Base-by-base conservation (phyloP, 345 rosid genomes). In the Atalantia buxifolia region DNA sequence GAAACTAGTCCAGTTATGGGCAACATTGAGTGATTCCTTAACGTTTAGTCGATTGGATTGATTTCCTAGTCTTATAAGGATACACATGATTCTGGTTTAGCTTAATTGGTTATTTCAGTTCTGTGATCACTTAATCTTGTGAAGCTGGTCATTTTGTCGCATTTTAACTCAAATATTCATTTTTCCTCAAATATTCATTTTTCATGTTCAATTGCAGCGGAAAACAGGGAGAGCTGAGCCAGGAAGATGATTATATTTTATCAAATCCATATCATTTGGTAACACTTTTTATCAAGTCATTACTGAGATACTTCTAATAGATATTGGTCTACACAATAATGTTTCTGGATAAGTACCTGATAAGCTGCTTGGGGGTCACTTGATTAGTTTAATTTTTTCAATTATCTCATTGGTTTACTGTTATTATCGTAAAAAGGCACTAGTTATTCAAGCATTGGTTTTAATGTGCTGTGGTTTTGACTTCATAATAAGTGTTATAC, bases 201-300 rank as follows among this genome's bases (percentile, higher is more conserved):
- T 40, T 80, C 66, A 57, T 78, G 6, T 21, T 21, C 42, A 25
- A 31, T 30, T 84, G 76, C 87, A 96, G 99, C 72, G 91, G 97
- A 76, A 94, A 91, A 83, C 95, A 91, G 42, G 92, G 89, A 28
- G 99, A 89, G 57, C 73, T 86, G 75, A 85, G 80, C 84, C 94
- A 86, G 66, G 99, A 96, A n/a, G 95, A 94, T 60, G 97, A 92
- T 84, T 91, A 92, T 83, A 93, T 96, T 74, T 86, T 91, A 79
- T 90, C 97, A 68, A 90, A 92, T 84, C 99, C 99, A 6, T 96
- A 96, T 85, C 98, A 96, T 87, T 81, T 96, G 97, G 99, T 96
- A 96, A 80, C 42, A 60, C 72, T 73, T 83, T 33, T 3, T 76
- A 24, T 33, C 28, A 14, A 22, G 48, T 77, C 13, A 18, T 81